Evolutionary conservation across 139 green algal genomes (phyloP).

Genomic region (Edaphochlamys debaryana): DNA sequence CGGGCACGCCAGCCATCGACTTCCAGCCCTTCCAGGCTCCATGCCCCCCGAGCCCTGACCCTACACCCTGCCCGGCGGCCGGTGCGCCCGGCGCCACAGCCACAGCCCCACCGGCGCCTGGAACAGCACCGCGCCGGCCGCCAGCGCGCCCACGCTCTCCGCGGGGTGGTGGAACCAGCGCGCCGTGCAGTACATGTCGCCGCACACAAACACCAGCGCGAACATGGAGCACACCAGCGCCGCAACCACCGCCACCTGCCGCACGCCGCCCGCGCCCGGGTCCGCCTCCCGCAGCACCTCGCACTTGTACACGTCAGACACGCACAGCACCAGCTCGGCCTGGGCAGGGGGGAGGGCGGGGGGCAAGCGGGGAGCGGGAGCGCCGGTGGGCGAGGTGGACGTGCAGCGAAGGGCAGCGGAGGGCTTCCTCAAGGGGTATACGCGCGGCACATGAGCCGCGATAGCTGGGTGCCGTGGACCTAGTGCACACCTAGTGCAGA

Average conservation of each 20-base stretch:
- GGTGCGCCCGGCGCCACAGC: neutral
- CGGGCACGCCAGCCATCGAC: no score
- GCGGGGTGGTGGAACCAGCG: slow-evolving; percentile 18
- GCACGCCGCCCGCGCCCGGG: neutral
- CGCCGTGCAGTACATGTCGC: slow-evolving; percentile 43
- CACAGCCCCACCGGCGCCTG: slow-evolving; percentile 1
- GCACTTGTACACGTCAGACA: slow-evolving; percentile 36
- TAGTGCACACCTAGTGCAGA: no score
- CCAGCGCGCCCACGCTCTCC: slow-evolving; percentile 1
- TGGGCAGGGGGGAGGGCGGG: neutral
- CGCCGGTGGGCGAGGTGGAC: neutral
- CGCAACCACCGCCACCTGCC: neutral
- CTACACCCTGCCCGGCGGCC: no score
- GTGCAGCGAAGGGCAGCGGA: neutral
- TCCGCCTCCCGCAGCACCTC: neutral
- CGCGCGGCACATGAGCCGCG: no score
- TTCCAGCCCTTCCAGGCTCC: no score
- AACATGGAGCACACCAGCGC: neutral
- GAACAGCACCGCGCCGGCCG: neutral
- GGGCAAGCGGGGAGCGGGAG: neutral
- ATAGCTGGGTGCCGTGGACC: no score
- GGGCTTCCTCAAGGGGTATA: neutral
- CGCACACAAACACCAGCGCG: neutral
- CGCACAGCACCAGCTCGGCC: slow-evolving; percentile 30
- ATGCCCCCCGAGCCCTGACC: no score